phyloP scores from a whole-genome alignment of 73 alveolate genomes.

The Paramecium sonneborni region DNA sequence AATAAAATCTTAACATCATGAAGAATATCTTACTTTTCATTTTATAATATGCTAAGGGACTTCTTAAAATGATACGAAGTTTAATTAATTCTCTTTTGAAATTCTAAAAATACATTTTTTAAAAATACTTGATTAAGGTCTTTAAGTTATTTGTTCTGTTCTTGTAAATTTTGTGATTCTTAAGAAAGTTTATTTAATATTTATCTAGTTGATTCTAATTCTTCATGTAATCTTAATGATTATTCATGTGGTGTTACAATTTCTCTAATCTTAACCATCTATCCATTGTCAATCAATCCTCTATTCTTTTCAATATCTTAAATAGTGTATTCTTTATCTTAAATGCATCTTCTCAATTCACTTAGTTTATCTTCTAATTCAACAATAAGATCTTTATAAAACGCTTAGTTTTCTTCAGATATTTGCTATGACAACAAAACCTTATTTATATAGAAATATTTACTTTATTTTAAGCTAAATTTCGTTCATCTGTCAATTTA shows the following conservation, averaged over 20 bases:
- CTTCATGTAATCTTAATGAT: slow-evolving; percentile 7
- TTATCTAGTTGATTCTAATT: slow-evolving; percentile 46
- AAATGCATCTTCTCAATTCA: slow-evolving; percentile 56
- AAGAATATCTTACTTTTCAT: not conserved
- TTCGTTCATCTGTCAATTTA: slow-evolving; percentile 54
- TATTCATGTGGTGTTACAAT: slow-evolving; percentile 65
- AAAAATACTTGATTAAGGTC: not conserved
- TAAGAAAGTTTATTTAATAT: not conserved
- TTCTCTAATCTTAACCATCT: slow-evolving; percentile 60
- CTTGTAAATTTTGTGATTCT: not conserved
- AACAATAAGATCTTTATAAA: slow-evolving; percentile 53
- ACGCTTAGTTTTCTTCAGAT: slow-evolving; percentile 61
- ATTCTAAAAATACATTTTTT: not conserved
- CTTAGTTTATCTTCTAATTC: slow-evolving; percentile 56
- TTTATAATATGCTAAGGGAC: slow-evolving; percentile 40
- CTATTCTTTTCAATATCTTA: slow-evolving; percentile 59
- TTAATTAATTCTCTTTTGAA: not conserved
- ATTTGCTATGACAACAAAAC: slow-evolving; percentile 40
- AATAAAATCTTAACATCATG: not conserved
- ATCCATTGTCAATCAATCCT: slow-evolving; percentile 41
- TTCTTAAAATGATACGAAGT: not conserved
- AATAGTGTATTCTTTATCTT: slow-evolving; percentile 68
- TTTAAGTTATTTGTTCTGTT: not conserved
- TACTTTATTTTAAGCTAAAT: slow-evolving; percentile 65
- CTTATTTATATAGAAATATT: not conserved